Evolutionary conservation across 306 rosid species (phyloP).

Genomic region (Rosa rugosa): DNA sequence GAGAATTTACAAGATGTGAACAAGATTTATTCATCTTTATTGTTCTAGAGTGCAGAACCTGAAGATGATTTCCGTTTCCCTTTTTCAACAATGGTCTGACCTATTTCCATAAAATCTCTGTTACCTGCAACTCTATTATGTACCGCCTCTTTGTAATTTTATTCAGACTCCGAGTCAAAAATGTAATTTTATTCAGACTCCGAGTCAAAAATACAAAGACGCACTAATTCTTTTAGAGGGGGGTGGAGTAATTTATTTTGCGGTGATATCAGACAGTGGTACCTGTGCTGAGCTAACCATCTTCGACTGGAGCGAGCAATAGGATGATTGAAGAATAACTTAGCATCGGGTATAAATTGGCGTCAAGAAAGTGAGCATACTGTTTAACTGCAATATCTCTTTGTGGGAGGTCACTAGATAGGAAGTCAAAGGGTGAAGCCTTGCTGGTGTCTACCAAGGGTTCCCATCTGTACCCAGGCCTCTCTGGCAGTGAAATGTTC

Average conservation of each 20-base stretch:
- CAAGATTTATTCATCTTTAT: conserved; percentile 2
- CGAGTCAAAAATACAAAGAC: not conserved
- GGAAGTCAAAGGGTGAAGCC: conserved; percentile 73
- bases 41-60: not conserved
- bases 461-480: conserved; percentile 85
- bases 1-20: conserved; percentile 4
- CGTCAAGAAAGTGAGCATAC: conserved; percentile 78
- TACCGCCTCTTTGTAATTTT: not conserved
- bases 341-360: conserved; percentile 84
- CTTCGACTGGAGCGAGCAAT: conserved; percentile 51
- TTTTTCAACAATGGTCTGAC: not conserved
- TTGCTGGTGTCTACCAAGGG: conserved; percentile 88
- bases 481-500: conserved; percentile 66
- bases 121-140: not conserved
- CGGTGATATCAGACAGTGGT: not conserved
- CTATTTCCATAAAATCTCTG: conserved; percentile 5
- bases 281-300: conserved; percentile 20
- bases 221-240: not conserved
- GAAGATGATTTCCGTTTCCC: not conserved
- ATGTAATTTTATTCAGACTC: conserved; percentile 5
- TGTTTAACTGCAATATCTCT: conserved; percentile 68
- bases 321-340: conserved; percentile 93
- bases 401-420: conserved; percentile 56
- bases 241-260: not conserved
- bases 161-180: not conserved